phyloP scores from a whole-genome alignment of 495 filamentous ascomycete species.

The Hyaloscypha variabilis region DNA sequence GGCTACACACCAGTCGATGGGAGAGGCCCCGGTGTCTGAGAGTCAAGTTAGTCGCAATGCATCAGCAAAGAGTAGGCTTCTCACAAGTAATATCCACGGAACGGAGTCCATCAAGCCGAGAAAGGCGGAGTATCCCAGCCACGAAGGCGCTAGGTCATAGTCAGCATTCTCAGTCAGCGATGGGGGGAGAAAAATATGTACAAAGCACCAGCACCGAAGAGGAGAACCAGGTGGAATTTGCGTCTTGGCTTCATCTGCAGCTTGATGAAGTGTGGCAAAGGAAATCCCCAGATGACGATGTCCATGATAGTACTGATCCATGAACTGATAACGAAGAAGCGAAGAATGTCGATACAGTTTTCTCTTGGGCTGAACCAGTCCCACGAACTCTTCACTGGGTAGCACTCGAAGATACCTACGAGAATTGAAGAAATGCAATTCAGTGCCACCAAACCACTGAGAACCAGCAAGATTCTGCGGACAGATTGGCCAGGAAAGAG shows the following conservation, averaged over 20 bases:
- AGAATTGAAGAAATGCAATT: conserved; percentile 44
- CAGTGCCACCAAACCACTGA: conserved; percentile 33
- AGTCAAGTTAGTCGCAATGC: neutral
- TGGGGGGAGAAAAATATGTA: neutral
- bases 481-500: conserved; percentile 32
- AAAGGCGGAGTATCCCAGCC: conserved; percentile 31
- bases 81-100: conserved; percentile 34
- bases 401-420: conserved; percentile 48
- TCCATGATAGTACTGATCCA: conserved; percentile 47
- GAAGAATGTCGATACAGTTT: conserved; percentile 44
- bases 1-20: conserved; percentile 35
- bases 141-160: conserved; percentile 24
- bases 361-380: conserved; percentile 24
- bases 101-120: conserved; percentile 23
- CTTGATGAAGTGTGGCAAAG: conserved; percentile 43
- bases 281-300: conserved; percentile 43
- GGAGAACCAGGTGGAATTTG: neutral
- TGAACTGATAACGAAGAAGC: conserved; percentile 43
- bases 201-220: conserved; percentile 26
- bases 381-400: conserved; percentile 41
- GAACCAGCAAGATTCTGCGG: conserved; percentile 13
- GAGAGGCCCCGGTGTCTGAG: conserved; percentile 28
- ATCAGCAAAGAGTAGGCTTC: neutral
- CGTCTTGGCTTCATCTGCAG: conserved; percentile 31
- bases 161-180: neutral